phyloP scores from a whole-genome alignment of 495 filamentous ascomycete genomes.

The Lasiosphaeria hispida region DNA sequence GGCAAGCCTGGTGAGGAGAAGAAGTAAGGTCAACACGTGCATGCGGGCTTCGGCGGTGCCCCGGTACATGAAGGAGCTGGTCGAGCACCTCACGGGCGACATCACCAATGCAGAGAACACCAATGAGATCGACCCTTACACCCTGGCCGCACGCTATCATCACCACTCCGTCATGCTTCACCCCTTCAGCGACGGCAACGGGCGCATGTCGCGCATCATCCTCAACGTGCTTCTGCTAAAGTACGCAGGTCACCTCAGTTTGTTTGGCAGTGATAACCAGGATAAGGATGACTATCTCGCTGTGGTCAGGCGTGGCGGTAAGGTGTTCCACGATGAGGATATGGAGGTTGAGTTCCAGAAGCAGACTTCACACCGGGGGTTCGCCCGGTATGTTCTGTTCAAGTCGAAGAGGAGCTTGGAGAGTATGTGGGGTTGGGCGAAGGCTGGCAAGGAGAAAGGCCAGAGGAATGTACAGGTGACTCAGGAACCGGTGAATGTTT shows the following conservation, averaged over 20 bases:
- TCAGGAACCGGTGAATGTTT: too few species aligned
- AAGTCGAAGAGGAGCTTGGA: constrained; percentile 13
- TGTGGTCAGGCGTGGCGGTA: constrained; percentile 12
- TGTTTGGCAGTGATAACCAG: constrained; percentile 18
- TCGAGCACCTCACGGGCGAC: constrained; percentile 27
- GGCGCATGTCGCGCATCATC: constrained; percentile 35
- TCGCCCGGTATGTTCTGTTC: constrained; percentile 12
- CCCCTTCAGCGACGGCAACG: constrained; percentile 41
- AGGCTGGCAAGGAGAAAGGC: neutral
- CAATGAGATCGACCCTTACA: constrained; percentile 25
- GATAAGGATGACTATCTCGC: constrained; percentile 26
- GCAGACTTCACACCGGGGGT: constrained; percentile 20
- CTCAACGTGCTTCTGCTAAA: constrained; percentile 35
- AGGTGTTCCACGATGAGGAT: constrained; percentile 25
- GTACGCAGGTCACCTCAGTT: constrained; percentile 21
- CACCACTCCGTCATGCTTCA: constrained; percentile 38
- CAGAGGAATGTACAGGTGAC: too few species aligned
- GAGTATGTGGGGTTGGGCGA: constrained; percentile 8
- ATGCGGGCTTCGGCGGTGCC: constrained; percentile 25
- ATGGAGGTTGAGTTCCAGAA: constrained; percentile 22
- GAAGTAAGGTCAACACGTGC: constrained; percentile 26
- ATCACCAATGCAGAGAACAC: constrained; percentile 14
- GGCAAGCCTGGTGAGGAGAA: constrained; percentile 24
- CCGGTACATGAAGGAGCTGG: constrained; percentile 31
- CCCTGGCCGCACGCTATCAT: constrained; percentile 30